Conservation (phyloP, 352 stramenopile genomes). For the Aphanomyces euteiches region DNA sequence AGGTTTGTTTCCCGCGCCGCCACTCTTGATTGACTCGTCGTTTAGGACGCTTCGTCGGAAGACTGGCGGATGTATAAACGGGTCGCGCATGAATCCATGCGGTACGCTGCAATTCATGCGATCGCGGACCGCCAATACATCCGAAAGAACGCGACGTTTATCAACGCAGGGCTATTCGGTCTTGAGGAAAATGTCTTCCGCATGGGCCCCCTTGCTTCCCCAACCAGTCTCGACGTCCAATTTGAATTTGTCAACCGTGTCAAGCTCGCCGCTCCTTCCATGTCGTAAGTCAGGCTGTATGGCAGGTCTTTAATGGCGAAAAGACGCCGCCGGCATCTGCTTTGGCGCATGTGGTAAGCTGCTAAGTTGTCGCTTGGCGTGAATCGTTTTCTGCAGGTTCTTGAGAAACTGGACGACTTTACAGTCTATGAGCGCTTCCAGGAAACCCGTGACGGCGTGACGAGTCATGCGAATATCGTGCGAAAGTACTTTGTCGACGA, state of each 20-base stretch:
- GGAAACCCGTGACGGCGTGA: background rate
- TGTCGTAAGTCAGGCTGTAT: background rate
- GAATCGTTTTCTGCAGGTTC: too few species aligned
- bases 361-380: background rate
- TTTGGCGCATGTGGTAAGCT: background rate
- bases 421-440: constrained; percentile 18
- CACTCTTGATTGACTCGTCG: too few species aligned
- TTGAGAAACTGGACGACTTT: constrained; percentile 1
- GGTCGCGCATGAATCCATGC: constrained; percentile 10
- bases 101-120: background rate
- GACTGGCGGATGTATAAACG: constrained; percentile 12
- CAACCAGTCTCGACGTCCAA: background rate
- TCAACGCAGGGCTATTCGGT: constrained; percentile 19
- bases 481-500: background rate
- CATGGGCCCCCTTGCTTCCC: background rate
- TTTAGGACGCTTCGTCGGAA: background rate
- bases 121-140: constrained; percentile 16
- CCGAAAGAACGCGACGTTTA: constrained; percentile 9
- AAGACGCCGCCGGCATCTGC: background rate
- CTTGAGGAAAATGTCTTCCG: background rate
- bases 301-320: background rate
- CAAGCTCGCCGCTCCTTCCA: constrained; percentile 1
- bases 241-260: background rate
- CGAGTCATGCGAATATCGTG: constrained; percentile 7
- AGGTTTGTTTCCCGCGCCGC: background rate